Evolutionary conservation across 2,329 filamentous ascomycete species (phyloP).

Genomic region (Coniochaeta pulveracea): DNA sequence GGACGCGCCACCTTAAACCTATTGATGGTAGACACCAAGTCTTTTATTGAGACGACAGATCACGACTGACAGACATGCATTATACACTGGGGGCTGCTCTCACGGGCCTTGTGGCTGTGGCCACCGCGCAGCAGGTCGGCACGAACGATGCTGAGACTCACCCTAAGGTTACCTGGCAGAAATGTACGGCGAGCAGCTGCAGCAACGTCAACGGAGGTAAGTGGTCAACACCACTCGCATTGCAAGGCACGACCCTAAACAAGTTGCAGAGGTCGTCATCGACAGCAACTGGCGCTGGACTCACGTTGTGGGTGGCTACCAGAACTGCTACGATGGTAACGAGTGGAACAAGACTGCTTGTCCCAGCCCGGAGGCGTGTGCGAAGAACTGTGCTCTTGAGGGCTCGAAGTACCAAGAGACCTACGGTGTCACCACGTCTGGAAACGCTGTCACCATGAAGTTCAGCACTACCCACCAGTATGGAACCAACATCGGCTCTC

Average conservation of each 20-base stretch:
- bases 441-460: constrained; percentile 31
- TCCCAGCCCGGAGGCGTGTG: constrained; percentile 23
- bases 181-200: constrained; percentile 10
- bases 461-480: constrained; percentile 34
- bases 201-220: constrained; percentile 1
- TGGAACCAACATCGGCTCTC: constrained; percentile 23
- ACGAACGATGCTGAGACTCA: constrained; percentile 14
- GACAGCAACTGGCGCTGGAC: constrained; percentile 35
- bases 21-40: neutral
- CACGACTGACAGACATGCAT: neutral
- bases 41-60: neutral
- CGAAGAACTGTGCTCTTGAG: constrained; percentile 28
- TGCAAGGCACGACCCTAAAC: no score
- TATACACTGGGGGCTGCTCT: constrained; percentile 2
- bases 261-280: constrained; percentile 4
- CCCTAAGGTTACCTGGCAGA: constrained; percentile 15
- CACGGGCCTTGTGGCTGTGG: constrained; percentile 9
- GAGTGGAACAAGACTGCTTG: constrained; percentile 17
- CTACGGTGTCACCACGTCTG: constrained; percentile 31
- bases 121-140: constrained; percentile 13
- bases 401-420: constrained; percentile 29
- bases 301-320: constrained; percentile 23
- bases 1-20: no score
- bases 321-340: constrained; percentile 33
- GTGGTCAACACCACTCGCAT: no score